Percentiles rank a stretch among this genome's conserved stretches.
These are phyloP conservation scores for Fusarium sp. DNA, from an alignment of 2,329 filamentous ascomycete species.

Conservation along the genomic window DNA sequence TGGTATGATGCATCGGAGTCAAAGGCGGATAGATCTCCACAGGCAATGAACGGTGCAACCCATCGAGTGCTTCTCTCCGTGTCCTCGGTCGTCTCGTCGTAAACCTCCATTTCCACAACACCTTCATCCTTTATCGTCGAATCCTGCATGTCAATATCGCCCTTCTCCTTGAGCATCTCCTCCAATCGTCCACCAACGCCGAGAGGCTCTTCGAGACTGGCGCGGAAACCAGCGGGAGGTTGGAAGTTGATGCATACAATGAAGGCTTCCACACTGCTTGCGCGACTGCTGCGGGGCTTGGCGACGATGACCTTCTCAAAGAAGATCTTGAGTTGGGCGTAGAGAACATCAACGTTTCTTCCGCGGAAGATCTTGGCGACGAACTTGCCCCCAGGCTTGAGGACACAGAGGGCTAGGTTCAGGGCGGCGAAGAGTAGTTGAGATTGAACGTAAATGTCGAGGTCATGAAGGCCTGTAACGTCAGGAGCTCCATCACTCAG, in stretches of 20 bases:
- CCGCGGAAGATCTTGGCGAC: conserved; percentile 98
- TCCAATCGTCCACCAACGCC: conserved; percentile 69
- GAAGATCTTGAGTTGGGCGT: conserved; percentile 91
- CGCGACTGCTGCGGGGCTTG: conserved; percentile 93
- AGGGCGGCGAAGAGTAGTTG: conserved; percentile 94
- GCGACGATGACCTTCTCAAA: conserved; percentile 88
- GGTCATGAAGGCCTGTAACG: conserved; percentile 94
- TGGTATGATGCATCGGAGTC: conserved; percentile 96
- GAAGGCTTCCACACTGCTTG: conserved; percentile 96
- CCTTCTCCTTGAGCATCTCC: conserved; percentile 57
- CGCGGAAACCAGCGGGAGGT: conserved; percentile 79
- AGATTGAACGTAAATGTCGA: conserved; percentile 98
- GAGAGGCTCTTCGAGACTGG: conserved; percentile 79
- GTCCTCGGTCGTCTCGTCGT: conserved; percentile 52
- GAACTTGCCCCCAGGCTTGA: conserved; percentile 93
- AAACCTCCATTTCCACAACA: conserved; percentile 60
- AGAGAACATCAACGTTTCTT: conserved; percentile 94
- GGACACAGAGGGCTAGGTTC: conserved; percentile 90
- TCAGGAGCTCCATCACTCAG: conserved; percentile 96
- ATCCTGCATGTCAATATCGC: conserved; percentile 57
- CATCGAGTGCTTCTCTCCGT: conserved; percentile 66
- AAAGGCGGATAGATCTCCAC: conserved; percentile 92
- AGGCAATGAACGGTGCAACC: conserved; percentile 97
- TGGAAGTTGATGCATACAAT: conserved; percentile 92
- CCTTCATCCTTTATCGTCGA: conserved; percentile 42